Evolutionary conservation across 306 rosid species (phyloP), one percentile per base, ranked within the genome.

Genomic region (Mimosa bimucronata): DNA sequence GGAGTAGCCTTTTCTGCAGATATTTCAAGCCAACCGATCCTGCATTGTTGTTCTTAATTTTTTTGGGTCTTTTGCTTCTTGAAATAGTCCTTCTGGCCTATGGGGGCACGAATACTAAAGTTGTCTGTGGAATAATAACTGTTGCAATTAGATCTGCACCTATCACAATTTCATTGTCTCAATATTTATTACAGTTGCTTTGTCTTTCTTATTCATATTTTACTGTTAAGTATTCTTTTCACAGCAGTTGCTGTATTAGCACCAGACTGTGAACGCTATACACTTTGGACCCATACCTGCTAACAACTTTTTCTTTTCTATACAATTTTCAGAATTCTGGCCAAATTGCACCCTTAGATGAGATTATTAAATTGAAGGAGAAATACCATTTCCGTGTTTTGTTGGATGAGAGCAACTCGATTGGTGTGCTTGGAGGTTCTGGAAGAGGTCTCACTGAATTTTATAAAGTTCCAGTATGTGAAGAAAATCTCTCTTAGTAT

Each of bases 371-470:
- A 80, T 81, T 96, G 93, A 96, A 96, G 89, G 99, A 96, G 90
- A 86, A 90, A 83, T 89, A 90, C 69, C 83, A 78, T 1, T 96
- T 96, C 73, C 99, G 98, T 70, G 94, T 91, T 86, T 84, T 91
- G 85, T 77, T 96, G 90, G 99, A 96, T 75, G 99, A 93, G 87
- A 96, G 98, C 92, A 96, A 96, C 88, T 96, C 99, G 12, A 79
- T 96, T 82, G 99, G 99, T 55, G 99, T 91, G 83, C 97, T 96
- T 78, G 98, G 99, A 80, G 83, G 80, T 64, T 84, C 92, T 21
- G 98, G 99, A 88, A 88, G 98, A 87, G 99, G 99, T 87, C 92
- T 96, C 82, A 90, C 94, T 12, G 97, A 93, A 80, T 73, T 80
- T 83, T 93, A 71, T 62, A 86, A 89, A 82, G 94, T 96, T 78